Base-by-base conservation (phyloP, 352 stramenopile genomes). In the Pythium sukuiense region DNA sequence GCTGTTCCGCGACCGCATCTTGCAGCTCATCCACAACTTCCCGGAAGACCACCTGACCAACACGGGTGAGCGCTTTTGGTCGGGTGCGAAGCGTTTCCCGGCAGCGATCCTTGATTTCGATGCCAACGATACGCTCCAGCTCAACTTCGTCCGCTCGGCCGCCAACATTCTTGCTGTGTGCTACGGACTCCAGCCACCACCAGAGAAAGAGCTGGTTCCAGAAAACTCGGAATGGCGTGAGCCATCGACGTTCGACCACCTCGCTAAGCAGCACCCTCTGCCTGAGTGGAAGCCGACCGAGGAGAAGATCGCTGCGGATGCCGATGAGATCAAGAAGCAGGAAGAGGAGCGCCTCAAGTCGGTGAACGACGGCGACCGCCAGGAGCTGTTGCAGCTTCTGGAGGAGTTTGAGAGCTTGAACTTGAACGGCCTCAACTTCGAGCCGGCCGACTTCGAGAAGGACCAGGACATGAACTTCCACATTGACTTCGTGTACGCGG, bases 401-500 rank as follows among this genome's bases (percentile, higher is more conserved):
- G 65, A 89, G 13, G 84, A 93, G 52, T 79, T 95, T 2, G 80
- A 87, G 62, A 61, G 55, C 9, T 55, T 92, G 65, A 76, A 92
- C 16, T 55, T 92, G 9, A 75, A 59, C 20, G 80, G 79, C 30
- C 59, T 91, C 20, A 74, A 74, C 13, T 92, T 93, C 30, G 87
- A 92, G 55, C 81, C 87, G 5, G 87, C 87, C 11, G 91, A 97
- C 61, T 99, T 99, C 80, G 97, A 99, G 73, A 99, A 99, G 76
- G 97, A 99, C 75, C 93, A 99, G 70, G 83, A 96, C 64, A 76
- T 99, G 67, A 96, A 95, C 70, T 95, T 95, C 69, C 87, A 97
- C 76, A 99, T 99, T 73, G 79, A 95, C 63, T 99, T 99, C 75
- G 96, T 99, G 24, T 98, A 98, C 58, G 97, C 96, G 26, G 87